Evolutionary conservation across 495 filamentous ascomycete species (phyloP), one percentile per base, ranked within the genome.

Genomic region (Hypomontagnella monticulosa): DNA sequence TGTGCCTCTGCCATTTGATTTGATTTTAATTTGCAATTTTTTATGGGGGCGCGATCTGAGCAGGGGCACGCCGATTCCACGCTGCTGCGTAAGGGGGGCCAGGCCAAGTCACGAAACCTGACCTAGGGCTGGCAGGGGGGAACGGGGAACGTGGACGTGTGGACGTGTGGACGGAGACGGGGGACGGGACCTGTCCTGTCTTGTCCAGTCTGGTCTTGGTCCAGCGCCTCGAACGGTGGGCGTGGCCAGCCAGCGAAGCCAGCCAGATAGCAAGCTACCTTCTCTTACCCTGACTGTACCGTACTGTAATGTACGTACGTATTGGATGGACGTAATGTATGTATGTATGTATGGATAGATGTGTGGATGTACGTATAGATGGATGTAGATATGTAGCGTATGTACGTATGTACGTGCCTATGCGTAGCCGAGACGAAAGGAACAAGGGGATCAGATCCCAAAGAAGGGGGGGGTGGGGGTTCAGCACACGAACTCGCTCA

Each of bases 1-100:
- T 69, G 71, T 70, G 66, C 69, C 65, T 74, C 71, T 74, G 71
- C 71, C 71, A 72, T 74, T 72, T 74, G 69, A 72, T 74, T 74
- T 74, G 71, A 74, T 68, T 73, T 73, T 74, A 71, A 74, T 71
- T 73, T 73, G 62, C 68, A 73, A 67, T 69, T 70, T 64, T 68
- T 72, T 67, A 69, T 68, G 71, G 71, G 71, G 71, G 63, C 63
- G 62, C 69, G 66, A 73, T 69, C 66, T 69, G 69, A 73, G 65
- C 71, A 74, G 71, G 71, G 71, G 71, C 61, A 67, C 18, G 66
- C 69, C 68, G 62, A 70, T 67, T 71, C 71, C 63, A 74, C 60
- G 69, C 62, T 63, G 63, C 71, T 70, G 71, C 71, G 69, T 71
- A 72, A 63, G 70, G 71, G 71, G 69, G 70, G 23, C 23, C 23